A percentile compares a stretch with the other conserved stretches of the same genome.
phyloP scores from a whole-genome alignment of 345 rosid species.

The Hibiscus tridactylites region DNA sequence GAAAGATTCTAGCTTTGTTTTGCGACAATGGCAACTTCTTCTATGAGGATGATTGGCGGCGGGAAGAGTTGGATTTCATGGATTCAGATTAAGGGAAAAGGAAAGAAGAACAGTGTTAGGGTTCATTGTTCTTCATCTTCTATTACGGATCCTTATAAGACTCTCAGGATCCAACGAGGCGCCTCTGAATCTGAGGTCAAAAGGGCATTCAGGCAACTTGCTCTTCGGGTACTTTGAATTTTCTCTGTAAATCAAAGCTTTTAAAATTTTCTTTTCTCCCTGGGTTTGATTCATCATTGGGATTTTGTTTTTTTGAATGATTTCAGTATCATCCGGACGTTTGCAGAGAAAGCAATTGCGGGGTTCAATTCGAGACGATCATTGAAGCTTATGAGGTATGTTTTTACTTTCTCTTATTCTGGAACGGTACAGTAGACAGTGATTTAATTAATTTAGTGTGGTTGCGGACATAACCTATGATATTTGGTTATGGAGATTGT shows the following conservation, averaged over 20 bases:
- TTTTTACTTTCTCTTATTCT: neutral
- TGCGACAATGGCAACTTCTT: conserved; percentile 16
- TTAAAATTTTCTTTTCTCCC: too few relatives aligned
- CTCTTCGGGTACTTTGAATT: conserved; percentile 44
- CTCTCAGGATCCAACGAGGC: conserved; percentile 50
- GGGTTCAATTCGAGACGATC: conserved; percentile 60
- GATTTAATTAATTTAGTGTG: too few relatives aligned
- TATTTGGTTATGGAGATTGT: too few relatives aligned
- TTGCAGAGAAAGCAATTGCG: conserved; percentile 81
- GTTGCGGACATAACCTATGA: too few relatives aligned
- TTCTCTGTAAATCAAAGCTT: neutral
- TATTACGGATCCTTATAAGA: conserved; percentile 60
- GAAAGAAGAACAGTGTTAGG: conserved; percentile 28
- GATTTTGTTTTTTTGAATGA: neutral
- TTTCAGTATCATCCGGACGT: conserved; percentile 97
- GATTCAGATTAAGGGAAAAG: conserved; percentile 26
- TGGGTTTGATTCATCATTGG: neutral
- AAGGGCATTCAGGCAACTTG: conserved; percentile 80
- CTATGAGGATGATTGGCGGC: conserved; percentile 25
- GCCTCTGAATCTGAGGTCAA: conserved; percentile 85
- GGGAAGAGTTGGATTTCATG: conserved; percentile 41
- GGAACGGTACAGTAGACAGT: too few relatives aligned
- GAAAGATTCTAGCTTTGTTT: neutral
- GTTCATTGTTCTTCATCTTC: conserved; percentile 29
- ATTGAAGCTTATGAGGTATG: conserved; percentile 91